Base-by-base conservation (phyloP, 352 stramenopile species). In the Phytophthora ohioensis region DNA sequence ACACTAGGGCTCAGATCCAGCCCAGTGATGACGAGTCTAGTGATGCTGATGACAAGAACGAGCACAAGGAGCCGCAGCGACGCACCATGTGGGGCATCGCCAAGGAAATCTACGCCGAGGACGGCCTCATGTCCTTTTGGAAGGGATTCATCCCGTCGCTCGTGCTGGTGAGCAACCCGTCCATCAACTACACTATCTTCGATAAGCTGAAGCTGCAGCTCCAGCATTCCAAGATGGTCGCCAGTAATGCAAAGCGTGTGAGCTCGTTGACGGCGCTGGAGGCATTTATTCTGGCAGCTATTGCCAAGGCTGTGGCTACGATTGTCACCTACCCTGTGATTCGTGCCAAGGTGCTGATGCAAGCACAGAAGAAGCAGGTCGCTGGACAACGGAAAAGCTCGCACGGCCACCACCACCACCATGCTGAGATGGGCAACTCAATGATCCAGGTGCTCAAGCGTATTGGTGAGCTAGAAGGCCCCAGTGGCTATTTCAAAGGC, bases 151-250 rank as follows among this genome's bases (percentile, higher is more conserved):
- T 96, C 21, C 89, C 90, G 52, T 95, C 89, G n/a, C 73, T 97
- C 32, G 82, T 97, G 64, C 83, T 97, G 52, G 90, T 93, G 21
- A 93, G 78, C 72, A 97, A 97, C 70, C 90, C 90, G 32, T 92
- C 89, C 35, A 97, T 97, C 72, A 96, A 96, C 75, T 97, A 92
- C 66, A 95, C 90, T 15, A 81, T 94, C 48, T 97, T 95, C 49
- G 89, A 97, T 73, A 85, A 85, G 57, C 77, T 97, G 36, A 97
- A 97, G 70, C 68, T 92, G 45, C 71, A 80, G 32, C 52, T 92
- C 59, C 85, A 88, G 57, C 61, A 76, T 45, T 79, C 65, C 43
- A 90, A 87, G 67, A 89, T 84, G 74, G 57, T 65, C 32, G 72
- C 81, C 41, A 74, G 51, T 8, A 71, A 76, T 35, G 64, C 76